Evolutionary conservation across 148 eudicot species (phyloP), one percentile per base, ranked within the genome.

Genomic region (Rhododendron simsii): DNA sequence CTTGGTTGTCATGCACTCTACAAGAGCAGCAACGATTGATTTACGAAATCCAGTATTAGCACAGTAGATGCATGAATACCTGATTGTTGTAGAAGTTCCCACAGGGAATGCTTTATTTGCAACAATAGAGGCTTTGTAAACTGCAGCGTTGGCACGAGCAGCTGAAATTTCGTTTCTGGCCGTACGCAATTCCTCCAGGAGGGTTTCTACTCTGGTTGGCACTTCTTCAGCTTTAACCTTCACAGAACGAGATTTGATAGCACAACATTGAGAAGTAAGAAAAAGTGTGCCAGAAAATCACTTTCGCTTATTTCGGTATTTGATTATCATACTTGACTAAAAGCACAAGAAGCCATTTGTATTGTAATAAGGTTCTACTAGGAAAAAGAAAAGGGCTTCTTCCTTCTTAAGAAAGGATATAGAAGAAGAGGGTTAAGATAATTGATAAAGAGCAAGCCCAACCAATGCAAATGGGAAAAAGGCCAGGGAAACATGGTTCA

Each of bases 181-280:
- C 69, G 86, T 86, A 80, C 96, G 94, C 77, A 95, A 83, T 90
- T 97, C 99, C 86, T 93, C 98, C 74, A 91, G 67, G 75, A 97
- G 91, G 79, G 90, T 88, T 50, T 93, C 95, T 11, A 97, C 98
- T 87, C 98, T 91, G 3, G 91, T 57, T 74, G 98, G 87, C 61
- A 95, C 98, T 78, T 97, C 99, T 91, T 97, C 98, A 48, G 98
- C 98, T 90, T 93, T 97, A 59, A 94, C 98, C 99, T 95, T 83
- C 75, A 88, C 41, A 81, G 80, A 81, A 81, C 20, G 78, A 85
- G 30, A 37, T 13, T 33, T n/a, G 74, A 71, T 14, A 61, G 21
- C 82, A 51, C 75, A 37, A 41, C 15, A 55, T 69, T 21, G 47
- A 50, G 57, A 85, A 69, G 53, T 28, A 5, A 45, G 77, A 65